These are phyloP conservation scores for Thelonectria blattea DNA, from an alignment of 2,329 filamentous ascomycete genomes.

Conservation along the genomic window DNA sequence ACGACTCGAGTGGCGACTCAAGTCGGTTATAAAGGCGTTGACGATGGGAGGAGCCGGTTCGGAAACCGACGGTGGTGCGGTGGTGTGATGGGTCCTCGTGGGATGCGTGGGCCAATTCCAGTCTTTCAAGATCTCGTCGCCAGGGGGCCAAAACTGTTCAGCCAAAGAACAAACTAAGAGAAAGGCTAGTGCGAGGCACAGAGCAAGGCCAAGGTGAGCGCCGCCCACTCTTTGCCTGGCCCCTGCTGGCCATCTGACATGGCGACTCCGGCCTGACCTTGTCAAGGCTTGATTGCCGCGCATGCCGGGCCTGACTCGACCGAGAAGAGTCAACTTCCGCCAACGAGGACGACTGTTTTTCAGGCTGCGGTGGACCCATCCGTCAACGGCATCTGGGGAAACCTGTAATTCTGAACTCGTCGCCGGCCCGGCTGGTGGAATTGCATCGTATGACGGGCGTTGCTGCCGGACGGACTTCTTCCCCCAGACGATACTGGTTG, in stretches of 20 bases:
- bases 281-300: conserved; percentile 27
- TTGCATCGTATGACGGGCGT: conserved; percentile 37
- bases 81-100: conserved; percentile 39
- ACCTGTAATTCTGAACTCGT: background rate
- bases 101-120: conserved; percentile 37
- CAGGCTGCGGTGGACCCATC: conserved; percentile 16
- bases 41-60: conserved; percentile 35
- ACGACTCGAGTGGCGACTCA: conserved; percentile 31
- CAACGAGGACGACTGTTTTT: conserved; percentile 22
- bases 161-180: conserved; percentile 25
- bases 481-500: conserved; percentile 27
- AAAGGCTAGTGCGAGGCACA: conserved; percentile 34
- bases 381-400: conserved; percentile 24
- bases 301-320: conserved; percentile 33
- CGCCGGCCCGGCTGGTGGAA: conserved; percentile 26
- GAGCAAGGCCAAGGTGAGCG: conserved; percentile 13
- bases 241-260: conserved; percentile 33
- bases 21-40: conserved; percentile 37
- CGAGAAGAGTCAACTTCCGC: conserved; percentile 5
- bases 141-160: conserved; percentile 25
- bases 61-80: conserved; percentile 36
- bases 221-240: conserved; percentile 24
- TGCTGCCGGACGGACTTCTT: conserved; percentile 22
- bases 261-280: conserved; percentile 32
- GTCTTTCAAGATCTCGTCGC: conserved; percentile 36